phyloP scores from a whole-genome alignment of 2,329 filamentous ascomycete genomes.

The Venturiaceae sp. region DNA sequence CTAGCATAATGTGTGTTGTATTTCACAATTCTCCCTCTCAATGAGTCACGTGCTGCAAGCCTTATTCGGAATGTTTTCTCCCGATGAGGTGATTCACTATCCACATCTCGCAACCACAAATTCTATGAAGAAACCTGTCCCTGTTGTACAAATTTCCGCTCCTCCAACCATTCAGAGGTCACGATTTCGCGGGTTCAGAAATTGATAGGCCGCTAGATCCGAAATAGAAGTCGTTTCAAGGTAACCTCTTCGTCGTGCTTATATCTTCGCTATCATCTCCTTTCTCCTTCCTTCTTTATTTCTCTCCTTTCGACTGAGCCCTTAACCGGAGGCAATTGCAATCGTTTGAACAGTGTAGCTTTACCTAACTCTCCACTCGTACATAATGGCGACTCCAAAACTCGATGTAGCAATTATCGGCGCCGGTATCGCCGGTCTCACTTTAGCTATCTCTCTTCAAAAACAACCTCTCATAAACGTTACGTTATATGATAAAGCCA shows the following conservation, averaged over 20 bases:
- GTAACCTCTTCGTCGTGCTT: too few species aligned
- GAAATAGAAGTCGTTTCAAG: neutral
- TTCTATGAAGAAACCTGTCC: neutral
- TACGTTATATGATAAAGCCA: conserved; percentile 19
- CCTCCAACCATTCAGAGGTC: neutral
- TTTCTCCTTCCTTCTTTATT: too few species aligned
- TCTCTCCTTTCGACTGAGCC: too few species aligned
- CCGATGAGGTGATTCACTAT: neutral
- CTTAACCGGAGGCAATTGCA: too few species aligned
- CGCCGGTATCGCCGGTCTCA: conserved; percentile 19
- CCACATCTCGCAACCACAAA: neutral
- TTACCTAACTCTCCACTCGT: too few species aligned
- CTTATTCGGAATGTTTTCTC: neutral
- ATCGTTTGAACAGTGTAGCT: too few species aligned
- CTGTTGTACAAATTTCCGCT: neutral
- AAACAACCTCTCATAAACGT: conserved; percentile 15
- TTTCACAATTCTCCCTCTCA: neutral
- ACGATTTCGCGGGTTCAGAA: neutral
- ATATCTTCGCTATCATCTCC: too few species aligned
- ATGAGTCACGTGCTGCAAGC: neutral
- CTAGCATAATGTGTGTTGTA: neutral
- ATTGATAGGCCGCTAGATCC: too few species aligned
- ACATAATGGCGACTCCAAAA: too few species aligned
- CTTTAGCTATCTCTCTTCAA: conserved; percentile 17
- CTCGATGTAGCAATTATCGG: conserved; percentile 14